Base-by-base conservation (phyloP, 2,329 filamentous ascomycete genomes). In the Penicillium psychrosexuale region DNA sequence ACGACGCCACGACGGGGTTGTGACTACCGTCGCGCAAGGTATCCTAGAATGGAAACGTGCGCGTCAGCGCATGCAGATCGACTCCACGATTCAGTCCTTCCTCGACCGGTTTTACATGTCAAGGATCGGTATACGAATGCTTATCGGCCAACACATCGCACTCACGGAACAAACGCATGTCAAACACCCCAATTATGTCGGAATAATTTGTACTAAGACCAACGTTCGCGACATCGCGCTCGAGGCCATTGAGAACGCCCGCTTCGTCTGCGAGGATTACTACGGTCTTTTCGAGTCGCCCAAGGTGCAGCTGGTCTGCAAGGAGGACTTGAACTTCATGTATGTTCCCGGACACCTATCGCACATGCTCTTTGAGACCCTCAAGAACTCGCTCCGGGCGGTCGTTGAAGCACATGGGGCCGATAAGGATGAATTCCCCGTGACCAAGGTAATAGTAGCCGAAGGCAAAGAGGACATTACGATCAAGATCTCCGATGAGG, bases 61-160 rank as follows among this genome's bases (percentile, higher is more conserved):
- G 72, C 85, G 91, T 59, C 94, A 99, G 81, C 86, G 94, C 51
- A 94, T 97, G 88, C 94, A 97, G 72, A 99, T 99, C 69, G 94
- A 97, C 76, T 88, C 92, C 72, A 95, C 92, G 66, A 97, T 99
- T 56, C 94, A 99, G 74, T 88, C 91, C 52, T 99, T 99, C 80
- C 85, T 99, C 62, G 94, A 99, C 77, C 90, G 94, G 56, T 99
- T 99, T 77, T 99, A 99, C 81, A 99, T 99, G 94, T 97, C 92
- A 42, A 90, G 94, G 60, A 99, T 99, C 69, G 94, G 94, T 62
- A 99, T 99, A 65, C 90, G 94, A 66, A 99, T 99, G 94, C 86
- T 99, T 47, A 97, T 99, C 67, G 94, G 94, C 50, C 94, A 99
- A 74, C 94, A 99, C 79, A 96, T 99, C 68, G 94, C 94, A 56